A percentile compares a stretch with the other conserved stretches of the same genome.
phyloP scores from a whole-genome alignment of 805 yeast species.

The Schizosaccharomyces cryophilus region DNA sequence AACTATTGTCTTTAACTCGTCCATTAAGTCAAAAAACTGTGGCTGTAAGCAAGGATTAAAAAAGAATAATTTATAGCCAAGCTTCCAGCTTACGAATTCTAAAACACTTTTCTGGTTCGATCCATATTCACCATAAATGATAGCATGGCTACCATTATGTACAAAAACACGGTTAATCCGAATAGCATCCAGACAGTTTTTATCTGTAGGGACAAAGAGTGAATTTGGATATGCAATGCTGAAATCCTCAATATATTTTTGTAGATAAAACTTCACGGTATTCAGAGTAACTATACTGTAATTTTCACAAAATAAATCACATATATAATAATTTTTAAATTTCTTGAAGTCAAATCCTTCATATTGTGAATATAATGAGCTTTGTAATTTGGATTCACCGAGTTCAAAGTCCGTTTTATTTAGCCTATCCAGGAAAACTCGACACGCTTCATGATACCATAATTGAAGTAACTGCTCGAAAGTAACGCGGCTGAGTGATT shows the following conservation, averaged over 20 bases:
- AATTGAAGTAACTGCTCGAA: background rate
- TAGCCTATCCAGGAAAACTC: background rate
- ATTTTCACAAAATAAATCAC: too few species aligned
- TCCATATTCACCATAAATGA: slow-evolving; percentile 58
- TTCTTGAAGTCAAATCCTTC: slow-evolving; percentile 26
- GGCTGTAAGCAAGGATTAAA: slow-evolving; percentile 32
- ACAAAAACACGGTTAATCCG: slow-evolving; percentile 59
- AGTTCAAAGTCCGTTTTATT: background rate
- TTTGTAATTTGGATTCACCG: background rate
- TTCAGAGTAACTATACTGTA: too few species aligned
- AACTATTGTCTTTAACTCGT: slow-evolving; percentile 30
- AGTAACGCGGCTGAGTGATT: background rate
- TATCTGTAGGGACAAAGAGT: too few species aligned
- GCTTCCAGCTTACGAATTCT: slow-evolving; percentile 77
- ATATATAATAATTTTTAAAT: too few species aligned
- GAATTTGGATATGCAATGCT: too few species aligned
- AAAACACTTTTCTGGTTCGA: slow-evolving; percentile 59
- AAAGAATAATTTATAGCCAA: slow-evolving; percentile 40
- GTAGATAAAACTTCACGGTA: too few species aligned
- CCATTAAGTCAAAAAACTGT: slow-evolving; percentile 40
- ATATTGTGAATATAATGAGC: slow-evolving; percentile 38
- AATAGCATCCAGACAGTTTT: slow-evolving; percentile 20
- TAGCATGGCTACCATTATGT: slow-evolving; percentile 76
- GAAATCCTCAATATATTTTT: too few species aligned
- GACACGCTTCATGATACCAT: background rate